Percentiles rank a stretch among this genome's conserved stretches.
phyloP scores from a whole-genome alignment of 805 yeast genomes.

The Lipomyces yamadae region DNA sequence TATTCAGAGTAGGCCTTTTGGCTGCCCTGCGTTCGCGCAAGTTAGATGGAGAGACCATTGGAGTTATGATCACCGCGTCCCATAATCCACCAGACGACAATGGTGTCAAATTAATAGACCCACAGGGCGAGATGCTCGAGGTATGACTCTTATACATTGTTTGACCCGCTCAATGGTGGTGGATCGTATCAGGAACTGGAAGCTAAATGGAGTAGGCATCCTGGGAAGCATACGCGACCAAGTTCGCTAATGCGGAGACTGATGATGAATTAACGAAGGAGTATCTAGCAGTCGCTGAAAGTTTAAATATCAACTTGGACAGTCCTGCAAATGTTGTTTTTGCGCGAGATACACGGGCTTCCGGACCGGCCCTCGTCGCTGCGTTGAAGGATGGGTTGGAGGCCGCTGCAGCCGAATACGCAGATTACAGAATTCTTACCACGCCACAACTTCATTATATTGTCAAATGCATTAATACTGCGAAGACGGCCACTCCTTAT shows the following conservation, averaged over 20 bases:
- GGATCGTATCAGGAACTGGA: neutral
- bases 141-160: constrained; percentile 12
- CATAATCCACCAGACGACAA: constrained; percentile 68
- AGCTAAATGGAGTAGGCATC: constrained; percentile 22
- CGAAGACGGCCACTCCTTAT: constrained; percentile 49
- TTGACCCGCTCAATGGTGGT: neutral
- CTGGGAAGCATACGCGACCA: constrained; percentile 88
- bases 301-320: constrained; percentile 52
- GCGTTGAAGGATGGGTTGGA: constrained; percentile 67
- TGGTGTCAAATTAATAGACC: constrained; percentile 93
- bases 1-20: constrained; percentile 78
- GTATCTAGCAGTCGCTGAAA: constrained; percentile 49
- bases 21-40: constrained; percentile 83
- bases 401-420: constrained; percentile 52
- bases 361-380: constrained; percentile 68
- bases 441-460: constrained; percentile 95
- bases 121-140: constrained; percentile 49
- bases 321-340: constrained; percentile 54
- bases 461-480: constrained; percentile 73
- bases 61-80: constrained; percentile 84
- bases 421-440: constrained; percentile 73
- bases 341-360: constrained; percentile 86
- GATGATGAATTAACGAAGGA: constrained; percentile 52
- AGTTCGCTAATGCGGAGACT: constrained; percentile 70
- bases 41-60: constrained; percentile 70